Conservation (phyloP, 139 green algal species). For the Picochlorum sp. region DNA sequence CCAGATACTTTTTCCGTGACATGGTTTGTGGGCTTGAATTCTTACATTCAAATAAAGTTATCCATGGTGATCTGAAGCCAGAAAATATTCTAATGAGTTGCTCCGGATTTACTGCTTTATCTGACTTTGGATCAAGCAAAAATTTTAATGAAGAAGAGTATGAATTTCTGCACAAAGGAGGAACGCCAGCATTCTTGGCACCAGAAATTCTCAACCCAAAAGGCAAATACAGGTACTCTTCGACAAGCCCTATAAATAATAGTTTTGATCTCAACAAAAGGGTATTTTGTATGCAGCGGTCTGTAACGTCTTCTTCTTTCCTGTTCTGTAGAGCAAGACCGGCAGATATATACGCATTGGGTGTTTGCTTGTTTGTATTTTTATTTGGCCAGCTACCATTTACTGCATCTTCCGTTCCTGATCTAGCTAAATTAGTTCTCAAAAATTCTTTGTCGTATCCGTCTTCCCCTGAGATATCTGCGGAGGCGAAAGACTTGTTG, state of each 20-base stretch:
- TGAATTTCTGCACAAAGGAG: constrained; percentile 38
- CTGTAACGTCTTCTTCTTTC: constrained; percentile 8
- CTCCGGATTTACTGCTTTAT: constrained; percentile 46
- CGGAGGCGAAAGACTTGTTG: constrained; percentile 50
- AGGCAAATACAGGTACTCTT: constrained; percentile 30
- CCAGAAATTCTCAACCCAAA: constrained; percentile 49
- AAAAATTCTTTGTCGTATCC: constrained; percentile 59
- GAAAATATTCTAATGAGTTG: constrained; percentile 71
- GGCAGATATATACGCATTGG: constrained; percentile 72
- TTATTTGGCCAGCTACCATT: constrained; percentile 71
- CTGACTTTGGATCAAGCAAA: constrained; percentile 76
- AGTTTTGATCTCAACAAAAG: too few species aligned
- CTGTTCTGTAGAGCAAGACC: too few species aligned
- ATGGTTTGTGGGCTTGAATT: constrained; percentile 61
- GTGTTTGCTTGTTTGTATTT: constrained; percentile 71
- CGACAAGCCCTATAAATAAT: too few species aligned
- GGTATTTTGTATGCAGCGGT: too few species aligned
- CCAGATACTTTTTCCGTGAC: constrained; percentile 61
- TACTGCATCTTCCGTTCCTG: constrained; percentile 25
- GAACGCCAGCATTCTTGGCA: constrained; percentile 60
- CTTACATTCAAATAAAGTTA: constrained; percentile 63
- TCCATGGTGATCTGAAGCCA: constrained; percentile 80
- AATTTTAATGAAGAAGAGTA: neutral
- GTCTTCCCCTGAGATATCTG: constrained; percentile 18
- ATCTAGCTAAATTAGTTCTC: constrained; percentile 68